Conservation (phyloP, 2,329 filamentous ascomycete genomes). For the Cordyceps cicadae region DNA sequence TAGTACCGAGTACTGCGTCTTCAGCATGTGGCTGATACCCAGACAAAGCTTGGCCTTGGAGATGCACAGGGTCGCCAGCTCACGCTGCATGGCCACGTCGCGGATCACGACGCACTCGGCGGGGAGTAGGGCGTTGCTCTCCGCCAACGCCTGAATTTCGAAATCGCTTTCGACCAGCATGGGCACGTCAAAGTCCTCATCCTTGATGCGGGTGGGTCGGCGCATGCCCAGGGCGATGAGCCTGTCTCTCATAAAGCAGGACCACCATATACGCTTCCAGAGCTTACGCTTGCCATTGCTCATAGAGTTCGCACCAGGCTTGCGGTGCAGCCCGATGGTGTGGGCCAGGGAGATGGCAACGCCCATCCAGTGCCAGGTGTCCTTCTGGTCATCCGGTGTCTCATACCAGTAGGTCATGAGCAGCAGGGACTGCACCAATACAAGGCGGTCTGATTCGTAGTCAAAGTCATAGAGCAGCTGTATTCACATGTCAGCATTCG, state of each 20-base stretch:
- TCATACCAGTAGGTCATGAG: constrained; percentile 98
- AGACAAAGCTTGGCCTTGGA: constrained; percentile 85
- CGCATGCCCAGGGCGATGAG: constrained; percentile 91
- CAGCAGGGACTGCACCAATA: constrained; percentile 78
- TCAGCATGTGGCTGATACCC: constrained; percentile 81
- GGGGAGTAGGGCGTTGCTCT: constrained; percentile 60
- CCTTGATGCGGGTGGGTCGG: constrained; percentile 83
- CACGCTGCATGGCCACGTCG: constrained; percentile 63
- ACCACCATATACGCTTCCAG: constrained; percentile 98
- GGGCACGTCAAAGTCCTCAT: constrained; percentile 87
- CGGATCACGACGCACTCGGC: constrained; percentile 62
- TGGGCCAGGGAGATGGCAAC: constrained; percentile 88
- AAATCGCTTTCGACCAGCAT: constrained; percentile 84
- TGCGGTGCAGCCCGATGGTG: constrained; percentile 85
- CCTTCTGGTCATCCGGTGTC: constrained; percentile 92
- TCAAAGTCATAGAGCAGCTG: constrained; percentile 86
- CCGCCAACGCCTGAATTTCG: constrained; percentile 61
- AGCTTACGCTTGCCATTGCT: constrained; percentile 64
- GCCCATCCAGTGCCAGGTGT: constrained; percentile 99
- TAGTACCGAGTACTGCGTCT: constrained; percentile 84
- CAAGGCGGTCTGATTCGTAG: constrained; percentile 82
- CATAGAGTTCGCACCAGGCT: constrained; percentile 70
- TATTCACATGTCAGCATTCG: constrained; percentile 19
- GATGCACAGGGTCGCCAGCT: constrained; percentile 82
- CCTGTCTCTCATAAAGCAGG: constrained; percentile 89